These are phyloP conservation scores for Grigorovia humatica DNA, from an alignment of 805 yeast genomes.

Conservation along the genomic window DNA sequence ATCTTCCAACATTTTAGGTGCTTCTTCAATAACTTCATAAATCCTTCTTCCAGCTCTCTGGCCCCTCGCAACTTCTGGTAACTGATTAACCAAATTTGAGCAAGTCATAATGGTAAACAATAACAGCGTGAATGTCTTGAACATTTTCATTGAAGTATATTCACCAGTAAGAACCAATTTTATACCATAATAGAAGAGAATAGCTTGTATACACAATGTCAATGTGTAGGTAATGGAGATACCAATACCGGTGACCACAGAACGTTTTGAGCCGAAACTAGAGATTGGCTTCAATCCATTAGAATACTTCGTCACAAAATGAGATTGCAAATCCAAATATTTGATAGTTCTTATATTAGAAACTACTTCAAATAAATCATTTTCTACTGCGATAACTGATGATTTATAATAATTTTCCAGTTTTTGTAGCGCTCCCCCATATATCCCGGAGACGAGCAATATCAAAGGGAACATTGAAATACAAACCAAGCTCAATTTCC, in stretches of 20 bases:
- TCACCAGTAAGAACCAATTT: constrained; percentile 48
- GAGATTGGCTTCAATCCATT: constrained; percentile 26
- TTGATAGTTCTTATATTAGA: constrained; percentile 54
- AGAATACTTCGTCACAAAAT: constrained; percentile 36
- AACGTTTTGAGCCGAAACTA: constrained; percentile 39
- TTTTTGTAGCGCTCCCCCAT: constrained; percentile 40
- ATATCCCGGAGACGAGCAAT: constrained; percentile 38
- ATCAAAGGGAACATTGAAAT: constrained; percentile 64
- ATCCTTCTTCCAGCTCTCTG: constrained; percentile 58
- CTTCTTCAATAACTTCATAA: constrained; percentile 29
- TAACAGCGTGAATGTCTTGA: constrained; percentile 62
- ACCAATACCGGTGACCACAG: constrained; percentile 57
- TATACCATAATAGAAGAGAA: constrained; percentile 74
- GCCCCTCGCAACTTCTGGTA: constrained; percentile 78
- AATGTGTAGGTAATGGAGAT: constrained; percentile 47
- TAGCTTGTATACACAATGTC: constrained; percentile 52
- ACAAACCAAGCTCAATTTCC: constrained; percentile 83
- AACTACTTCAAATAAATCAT: constrained; percentile 40
- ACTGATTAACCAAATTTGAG: constrained; percentile 43
- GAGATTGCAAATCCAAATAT: constrained; percentile 40
- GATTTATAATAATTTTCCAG: constrained; percentile 55
- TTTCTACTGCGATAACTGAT: constrained; percentile 45
- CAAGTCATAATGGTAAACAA: constrained; percentile 65
- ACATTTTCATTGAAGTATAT: constrained; percentile 46
- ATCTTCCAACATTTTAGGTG: constrained; percentile 5